A percentile compares a stretch with the other conserved stretches of the same genome.
These are phyloP conservation scores for Erodium trifolium DNA, from an alignment of 441 rosid genomes.

Conservation along the genomic window DNA sequence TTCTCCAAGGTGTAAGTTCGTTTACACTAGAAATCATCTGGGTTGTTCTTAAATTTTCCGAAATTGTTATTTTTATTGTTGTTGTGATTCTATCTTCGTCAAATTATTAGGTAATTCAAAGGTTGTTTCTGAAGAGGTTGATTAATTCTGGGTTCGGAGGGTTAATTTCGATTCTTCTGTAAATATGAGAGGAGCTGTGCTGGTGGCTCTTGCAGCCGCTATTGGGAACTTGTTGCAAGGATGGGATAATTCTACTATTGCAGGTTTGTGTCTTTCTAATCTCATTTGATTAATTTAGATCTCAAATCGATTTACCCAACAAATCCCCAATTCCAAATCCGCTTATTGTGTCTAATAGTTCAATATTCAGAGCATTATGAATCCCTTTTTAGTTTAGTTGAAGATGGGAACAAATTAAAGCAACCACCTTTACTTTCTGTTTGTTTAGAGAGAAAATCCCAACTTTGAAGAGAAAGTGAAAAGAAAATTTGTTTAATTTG, in stretches of 20 bases:
- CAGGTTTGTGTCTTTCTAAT: conserved; percentile 12
- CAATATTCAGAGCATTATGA: too few species aligned
- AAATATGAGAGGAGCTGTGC: conserved; percentile 19
- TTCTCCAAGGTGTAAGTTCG: too few species aligned
- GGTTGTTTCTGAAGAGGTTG: too few species aligned
- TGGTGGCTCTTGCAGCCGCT: conserved; percentile 23
- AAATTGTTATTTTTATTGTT: too few species aligned
- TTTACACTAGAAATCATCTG: too few species aligned
- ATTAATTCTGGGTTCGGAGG: too few species aligned
- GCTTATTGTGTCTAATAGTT: background rate
- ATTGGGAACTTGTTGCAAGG: conserved; percentile 24
- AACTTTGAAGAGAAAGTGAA: background rate
- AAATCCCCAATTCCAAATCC: background rate
- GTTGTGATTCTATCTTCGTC: too few species aligned
- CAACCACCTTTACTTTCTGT: background rate
- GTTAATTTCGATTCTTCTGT: background rate
- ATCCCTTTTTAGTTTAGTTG: too few species aligned
- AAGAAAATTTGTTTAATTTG: background rate
- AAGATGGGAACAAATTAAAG: too few species aligned
- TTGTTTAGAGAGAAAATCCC: background rate
- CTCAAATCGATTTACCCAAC: background rate
- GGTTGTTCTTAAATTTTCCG: too few species aligned
- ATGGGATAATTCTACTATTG: conserved; percentile 28
- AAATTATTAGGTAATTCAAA: too few species aligned
- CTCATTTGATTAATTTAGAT: background rate